Conservation (phyloP, 164 flowering plant species). For the Nymphaea thermarum region DNA sequence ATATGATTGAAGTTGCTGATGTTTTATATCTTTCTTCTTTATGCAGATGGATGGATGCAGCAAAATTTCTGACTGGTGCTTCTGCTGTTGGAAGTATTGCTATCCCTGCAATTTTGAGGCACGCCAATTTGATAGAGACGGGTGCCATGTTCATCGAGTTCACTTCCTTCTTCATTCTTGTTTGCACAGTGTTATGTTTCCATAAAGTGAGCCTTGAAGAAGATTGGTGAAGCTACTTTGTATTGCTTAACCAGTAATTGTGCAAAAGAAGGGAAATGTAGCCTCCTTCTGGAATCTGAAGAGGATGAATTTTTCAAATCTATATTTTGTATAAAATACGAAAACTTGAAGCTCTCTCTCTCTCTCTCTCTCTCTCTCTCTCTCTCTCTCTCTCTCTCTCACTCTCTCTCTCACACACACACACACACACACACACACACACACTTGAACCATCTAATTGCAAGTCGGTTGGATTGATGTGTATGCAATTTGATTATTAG, state of each 20-base stretch:
- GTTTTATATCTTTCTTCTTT: neutral
- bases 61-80: slow-evolving; percentile 94
- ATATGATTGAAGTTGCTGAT: neutral
- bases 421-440: too few species aligned
- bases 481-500: too few species aligned
- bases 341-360: neutral
- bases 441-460: too few species aligned
- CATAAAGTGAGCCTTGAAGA: slow-evolving; percentile 90
- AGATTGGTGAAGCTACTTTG: slow-evolving; percentile 49
- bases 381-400: too few species aligned
- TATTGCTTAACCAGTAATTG: too few species aligned
- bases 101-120: slow-evolving; percentile 86
- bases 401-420: too few species aligned
- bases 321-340: too few species aligned
- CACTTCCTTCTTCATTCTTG: slow-evolving; percentile 78
- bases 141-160: slow-evolving; percentile 92
- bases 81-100: slow-evolving; percentile 93
- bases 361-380: neutral
- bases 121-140: slow-evolving; percentile 69
- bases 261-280: neutral
- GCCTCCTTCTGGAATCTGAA: too few species aligned
- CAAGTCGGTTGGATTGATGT: too few species aligned
- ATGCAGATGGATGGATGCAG: slow-evolving; percentile 45
- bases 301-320: too few species aligned
- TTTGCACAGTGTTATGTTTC: slow-evolving; percentile 86